Percentiles rank a stretch among this genome's conserved stretches.
Evolutionary conservation across 306 rosid species (phyloP).

Genomic region (Quillaja saponaria): DNA sequence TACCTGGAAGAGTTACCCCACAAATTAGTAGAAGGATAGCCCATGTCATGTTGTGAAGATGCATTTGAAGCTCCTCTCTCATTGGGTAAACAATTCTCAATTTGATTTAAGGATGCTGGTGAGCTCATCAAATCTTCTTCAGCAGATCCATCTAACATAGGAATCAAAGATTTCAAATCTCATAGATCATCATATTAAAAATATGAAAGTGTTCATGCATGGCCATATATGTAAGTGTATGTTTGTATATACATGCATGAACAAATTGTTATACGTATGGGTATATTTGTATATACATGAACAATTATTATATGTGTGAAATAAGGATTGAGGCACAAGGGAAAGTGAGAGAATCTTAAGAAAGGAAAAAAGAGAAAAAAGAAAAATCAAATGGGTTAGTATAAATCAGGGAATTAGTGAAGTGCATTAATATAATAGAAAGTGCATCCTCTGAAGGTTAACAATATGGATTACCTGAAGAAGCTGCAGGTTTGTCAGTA

Average conservation of each 20-base stretch:
- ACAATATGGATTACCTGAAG: conserved; percentile 65
- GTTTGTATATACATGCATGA: background rate
- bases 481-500: conserved; percentile 85
- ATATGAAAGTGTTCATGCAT: background rate
- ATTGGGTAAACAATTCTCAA: conserved; percentile 43
- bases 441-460: background rate
- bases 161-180: conserved; percentile 11
- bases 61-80: conserved; percentile 48
- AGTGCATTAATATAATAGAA: background rate
- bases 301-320: conserved; percentile 16
- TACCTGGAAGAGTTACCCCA: conserved; percentile 79
- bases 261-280: conserved; percentile 17
- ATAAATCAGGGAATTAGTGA: conserved; percentile 29
- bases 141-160: conserved; percentile 62
- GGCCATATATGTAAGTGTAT: conserved; percentile 6
- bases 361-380: conserved; percentile 33
- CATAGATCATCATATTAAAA: background rate
- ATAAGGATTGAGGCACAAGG: conserved; percentile 44
- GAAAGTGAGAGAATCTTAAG: conserved; percentile 43
- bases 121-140: conserved; percentile 72
- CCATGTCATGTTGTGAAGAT: conserved; percentile 48
- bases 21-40: conserved; percentile 45
- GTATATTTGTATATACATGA: background rate
- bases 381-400: conserved; percentile 15
- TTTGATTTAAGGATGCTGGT: conserved; percentile 45